Evolutionary conservation across 176 grass and related monocot genomes (phyloP).

Genomic region (Calamus simplicifolius): DNA sequence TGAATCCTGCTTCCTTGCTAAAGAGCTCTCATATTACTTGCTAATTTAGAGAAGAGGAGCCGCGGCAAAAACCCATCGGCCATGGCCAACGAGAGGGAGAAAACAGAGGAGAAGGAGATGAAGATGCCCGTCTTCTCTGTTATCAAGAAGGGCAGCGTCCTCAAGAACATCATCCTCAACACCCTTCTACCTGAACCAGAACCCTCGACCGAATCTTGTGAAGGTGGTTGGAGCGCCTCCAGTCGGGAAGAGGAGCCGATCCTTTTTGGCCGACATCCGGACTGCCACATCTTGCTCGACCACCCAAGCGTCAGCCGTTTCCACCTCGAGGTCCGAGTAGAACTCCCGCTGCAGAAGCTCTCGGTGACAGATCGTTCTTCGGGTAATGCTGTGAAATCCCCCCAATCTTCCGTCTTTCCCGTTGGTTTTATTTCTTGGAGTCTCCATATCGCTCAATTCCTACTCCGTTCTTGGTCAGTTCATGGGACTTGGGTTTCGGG

Average conservation of each 20-base stretch:
- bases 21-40: too few species aligned
- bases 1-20: too few species aligned
- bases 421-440: not conserved
- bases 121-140: too few species aligned
- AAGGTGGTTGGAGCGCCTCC: not conserved
- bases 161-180: constrained; percentile 41
- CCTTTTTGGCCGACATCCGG: constrained; percentile 61
- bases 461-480: constrained; percentile 27
- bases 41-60: too few species aligned
- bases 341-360: constrained; percentile 35
- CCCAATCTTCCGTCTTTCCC: not conserved
- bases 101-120: too few species aligned
- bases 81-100: too few species aligned
- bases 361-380: constrained; percentile 65
- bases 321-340: constrained; percentile 48
- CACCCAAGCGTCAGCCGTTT: constrained; percentile 94
- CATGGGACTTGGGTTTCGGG: constrained; percentile 92
- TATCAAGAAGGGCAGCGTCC: too few species aligned
- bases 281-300: constrained; percentile 69
- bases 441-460: too few species aligned
- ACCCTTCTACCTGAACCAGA: constrained; percentile 8
- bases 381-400: constrained; percentile 24
- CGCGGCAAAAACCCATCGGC: too few species aligned
- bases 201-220: not conserved
- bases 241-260: constrained; percentile 25